Base-by-base conservation (phyloP, 495 filamentous ascomycete genomes). In the Hypoxylon trugodes region DNA sequence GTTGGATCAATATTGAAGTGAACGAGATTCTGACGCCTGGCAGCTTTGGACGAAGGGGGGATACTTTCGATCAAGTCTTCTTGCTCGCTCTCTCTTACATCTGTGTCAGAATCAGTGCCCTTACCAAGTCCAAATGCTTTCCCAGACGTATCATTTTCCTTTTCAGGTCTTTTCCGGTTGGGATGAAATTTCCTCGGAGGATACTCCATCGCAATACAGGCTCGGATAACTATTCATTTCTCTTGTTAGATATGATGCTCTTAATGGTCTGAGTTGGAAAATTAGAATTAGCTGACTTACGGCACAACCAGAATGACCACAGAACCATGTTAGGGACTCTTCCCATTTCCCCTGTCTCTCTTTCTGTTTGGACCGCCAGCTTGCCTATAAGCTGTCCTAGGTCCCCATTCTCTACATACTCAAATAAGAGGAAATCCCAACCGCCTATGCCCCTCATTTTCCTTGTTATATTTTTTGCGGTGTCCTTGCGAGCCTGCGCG, bases 261-360 rank as follows among this genome's bases (percentile, higher is more conserved):
- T 6, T 32, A n/a, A n/a, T n/a, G n/a, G n/a, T n/a, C 21, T 4
- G 8, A 1, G 25, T 16, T 21, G 16, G 18, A 15, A 3, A 37
- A 6, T 9, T 42, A 19, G 16, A 36, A 10, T 12, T 13, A 4
- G 37, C 1, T 18, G 16, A 62, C 59, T 43, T 43, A 62, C 59
- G 43, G 37, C 59, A 62, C 19, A 50, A 35, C 59, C 59, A 62
- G 21, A 62, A 62, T 6, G 50, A 35, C 59, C 59, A 62, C 25
- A 55, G 28, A 19, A 62, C 59, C 15, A 49, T 16, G 5, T 55
- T 62, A 0, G 59, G 59, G 21, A 55, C 13, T 24, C 32, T 19
- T n/a, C n/a, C 16, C 49, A 6, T 1, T 24, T 43, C 7, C 8
- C 18, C 13, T 9, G 9, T 6, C 26, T 13, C 12, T 10, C 9